Evolutionary conservation across 1,139 yeast genomes (phyloP).

Genomic region (Candida sp.): DNA sequence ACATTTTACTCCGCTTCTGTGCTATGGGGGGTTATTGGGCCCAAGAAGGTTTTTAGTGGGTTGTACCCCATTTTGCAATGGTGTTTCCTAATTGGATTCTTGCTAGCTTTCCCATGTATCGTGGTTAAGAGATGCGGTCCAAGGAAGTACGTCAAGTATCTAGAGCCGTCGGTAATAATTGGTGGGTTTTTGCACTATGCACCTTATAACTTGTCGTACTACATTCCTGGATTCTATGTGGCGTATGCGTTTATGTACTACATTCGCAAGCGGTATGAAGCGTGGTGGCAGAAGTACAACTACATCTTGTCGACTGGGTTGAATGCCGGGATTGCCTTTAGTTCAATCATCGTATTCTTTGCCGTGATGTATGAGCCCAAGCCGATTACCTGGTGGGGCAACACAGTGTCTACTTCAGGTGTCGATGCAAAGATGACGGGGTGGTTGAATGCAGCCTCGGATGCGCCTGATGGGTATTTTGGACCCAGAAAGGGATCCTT

Average conservation of each 20-base stretch:
- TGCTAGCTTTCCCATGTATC: slow-evolving; percentile 46
- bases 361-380: slow-evolving; percentile 49
- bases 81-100: slow-evolving; percentile 60
- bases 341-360: slow-evolving; percentile 55
- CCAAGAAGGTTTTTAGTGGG: slow-evolving; percentile 54
- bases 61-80: slow-evolving; percentile 52
- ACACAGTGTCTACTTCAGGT: slow-evolving; percentile 44
- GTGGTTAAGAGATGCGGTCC: slow-evolving; percentile 42
- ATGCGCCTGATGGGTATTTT: slow-evolving; percentile 47
- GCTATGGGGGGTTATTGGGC: slow-evolving; percentile 74
- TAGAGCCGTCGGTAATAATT: slow-evolving; percentile 48
- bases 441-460: slow-evolving; percentile 20
- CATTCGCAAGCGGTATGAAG: slow-evolving; percentile 42
- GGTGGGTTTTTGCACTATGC: slow-evolving; percentile 46
- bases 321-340: slow-evolving; percentile 56
- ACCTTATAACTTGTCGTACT: slow-evolving; percentile 55
- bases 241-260: slow-evolving; percentile 49
- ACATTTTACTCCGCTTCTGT: slow-evolving; percentile 60
- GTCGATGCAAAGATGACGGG: slow-evolving; percentile 41
- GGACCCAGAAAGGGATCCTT: slow-evolving; percentile 45
- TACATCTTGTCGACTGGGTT: slow-evolving; percentile 57
- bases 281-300: slow-evolving; percentile 64
- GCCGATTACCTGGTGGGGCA: slow-evolving; percentile 61
- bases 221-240: slow-evolving; percentile 43
- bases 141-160: slow-evolving; percentile 25